Evolutionary conservation across 768 basidiomycete genomes (phyloP), one percentile per base, ranked within the genome.

Genomic region (Naematelia encephala): DNA sequence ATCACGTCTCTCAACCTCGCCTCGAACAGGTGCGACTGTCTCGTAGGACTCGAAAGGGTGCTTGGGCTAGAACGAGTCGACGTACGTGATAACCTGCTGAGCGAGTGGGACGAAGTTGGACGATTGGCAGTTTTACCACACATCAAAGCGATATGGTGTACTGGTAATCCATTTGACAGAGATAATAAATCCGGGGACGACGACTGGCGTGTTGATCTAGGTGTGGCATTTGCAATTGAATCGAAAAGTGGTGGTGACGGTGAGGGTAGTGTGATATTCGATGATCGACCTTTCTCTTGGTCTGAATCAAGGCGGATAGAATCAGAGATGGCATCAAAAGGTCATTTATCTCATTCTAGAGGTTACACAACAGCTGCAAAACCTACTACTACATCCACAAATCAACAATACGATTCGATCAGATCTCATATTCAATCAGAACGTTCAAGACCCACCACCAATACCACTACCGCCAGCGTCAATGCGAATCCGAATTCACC

Each of bases 11-110:
- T 98, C 67, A 91, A 94, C 76, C 82, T 98, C 16, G 83, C 89
- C 0, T 80, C 82, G 55, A 98, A 98, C 71, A 85, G 94, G 3
- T 84, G 97, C 51, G 91, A 94, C 70, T 91, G 90, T n/a, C 84
- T 98, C 54, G 92, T 91, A 60, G 94, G 94, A 16, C 82, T 98
- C 5, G 94, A 98, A 76, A 85, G 92, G n/a, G 82, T 97, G 0
- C 79, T 83, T 57, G 88, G 85, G 1, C 83, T 98, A 11, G 87
- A 93, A 72, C 84, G 89, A 30, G 82, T 96, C 26, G 93, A 98
- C 75, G 80, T 97, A 14, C 83, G 91, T 4, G 75, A 80, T 54
- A 97, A 98, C 64, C 79, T 84, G 54, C 79, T 98, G 30, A 84
- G 87, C 50, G 94, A 97, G 65, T 84, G 84, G 48, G 85, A 85